Evolutionary conservation across 2,329 filamentous ascomycete genomes (phyloP), one percentile per base, ranked within the genome.

Genomic region (Talaromyces amestolkiae): DNA sequence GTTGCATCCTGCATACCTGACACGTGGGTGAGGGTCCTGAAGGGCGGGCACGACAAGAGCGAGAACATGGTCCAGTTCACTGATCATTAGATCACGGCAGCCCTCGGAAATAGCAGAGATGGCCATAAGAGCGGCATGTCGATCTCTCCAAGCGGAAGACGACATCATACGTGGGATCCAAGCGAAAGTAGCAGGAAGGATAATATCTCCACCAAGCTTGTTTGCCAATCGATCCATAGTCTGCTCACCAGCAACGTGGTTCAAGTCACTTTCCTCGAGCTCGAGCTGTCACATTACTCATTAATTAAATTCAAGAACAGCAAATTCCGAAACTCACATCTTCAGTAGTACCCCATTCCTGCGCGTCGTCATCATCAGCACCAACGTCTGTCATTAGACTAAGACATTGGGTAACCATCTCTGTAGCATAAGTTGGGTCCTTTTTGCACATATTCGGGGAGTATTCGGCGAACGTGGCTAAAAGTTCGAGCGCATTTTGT

Each of bases 91-190:
- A 31, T 98, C 94, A 66, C 93, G 89, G 75, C 95, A 99, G 43
- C 95, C 95, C 79, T 99, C 95, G 0, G 95, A 98, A 69, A 99
- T 99, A 70, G 95, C 95, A 2, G 94, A 98, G 68, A 99, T 97
- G 27, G 95, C 95, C 95, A 99, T 99, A 61, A 99, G 86, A 56
- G 95, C 95, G 37, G 95, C 95, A 78, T 99, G 95, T 68, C 94
- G 88, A 77, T 99, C 95, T 74, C 92, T 89, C 95, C 95, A 99
- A 35, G 92, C 88, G 72, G 91, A 90, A 1, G 95, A 98, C 63
- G 89, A 92, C 89, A 98, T 96, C 95, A 99, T 99, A 69, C 93
- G 87, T 10, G 95, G 95, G 45, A 99, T 87, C 95, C 95, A 99
- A 77, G 91, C 90, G 80, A 98, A 99, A 0, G 94, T 98, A 0